Evolutionary conservation across 345 rosid species (phyloP), one percentile per base, ranked within the genome.

Genomic region (Garcia nutans): DNA sequence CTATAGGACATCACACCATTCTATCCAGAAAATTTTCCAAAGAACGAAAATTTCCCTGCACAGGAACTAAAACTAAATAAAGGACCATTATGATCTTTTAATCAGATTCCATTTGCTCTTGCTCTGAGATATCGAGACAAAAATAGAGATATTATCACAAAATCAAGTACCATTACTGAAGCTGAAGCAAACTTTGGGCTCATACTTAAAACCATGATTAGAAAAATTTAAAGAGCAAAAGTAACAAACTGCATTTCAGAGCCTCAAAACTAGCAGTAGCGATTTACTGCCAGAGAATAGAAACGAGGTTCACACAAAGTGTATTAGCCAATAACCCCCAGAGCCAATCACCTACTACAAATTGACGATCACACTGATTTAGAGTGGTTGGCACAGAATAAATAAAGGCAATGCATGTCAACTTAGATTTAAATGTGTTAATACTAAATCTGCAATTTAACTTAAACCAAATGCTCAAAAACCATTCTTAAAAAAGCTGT

Each of bases 381-480:
- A 60, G 0, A 33, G 66, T 44, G 31, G 13, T 20, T 13, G 59
- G 47, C 54, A 64, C 33, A 74, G 44, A 20, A 42, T 45, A 19
- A 45, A 56, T 20, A 20, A 8, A 20, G 10, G 47, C 16, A 76
- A 60, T 17, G 42, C 69, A 45, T 9, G 50, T 28, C 8, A 33
- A 24, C 60, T 63, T 52, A 50, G 17, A 50, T 26, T 31, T 3
- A 63, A 23, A 64, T 31, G 28, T 15, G 28, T 15, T 28, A 44
- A 20, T 37, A 26, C n/a, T 23, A 41, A 60, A 66, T 10, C 13
- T 42, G 11, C 8, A 20, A 33, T 50, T 20, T 33, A 63, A 44
- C 50, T 57, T 75, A 65, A 45, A 31, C n/a, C 62, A 70, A 11
- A n/a, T n/a, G 58, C 33, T 74, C 24, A n/a, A 37, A 15, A 72